Base-by-base conservation (phyloP, 176 grass and related monocot genomes). In the Cocos nucifera region DNA sequence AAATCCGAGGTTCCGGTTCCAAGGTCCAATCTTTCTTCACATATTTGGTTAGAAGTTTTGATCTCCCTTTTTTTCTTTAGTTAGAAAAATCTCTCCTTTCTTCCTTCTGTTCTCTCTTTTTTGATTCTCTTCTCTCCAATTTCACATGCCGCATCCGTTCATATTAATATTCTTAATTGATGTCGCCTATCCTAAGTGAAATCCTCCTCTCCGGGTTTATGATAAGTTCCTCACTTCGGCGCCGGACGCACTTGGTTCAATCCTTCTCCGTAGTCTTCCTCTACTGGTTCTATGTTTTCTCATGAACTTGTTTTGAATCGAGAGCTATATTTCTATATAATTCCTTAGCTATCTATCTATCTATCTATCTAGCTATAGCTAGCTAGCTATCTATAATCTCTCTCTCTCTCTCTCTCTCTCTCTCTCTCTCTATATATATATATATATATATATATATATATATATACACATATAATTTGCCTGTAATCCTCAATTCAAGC, bases 201-300 rank as follows among this genome's bases (percentile, higher is more conserved):
- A 88, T 98, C 81, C 88, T 93, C 16, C 94, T 93, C 73, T 98
- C 88, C 4, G 88, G 88, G 75, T 98, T 89, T 93, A 98, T 98
- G 81, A 93, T 98, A 67, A 98, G 86, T 79, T 98, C 88, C 79
- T 86, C 88, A 61, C 82, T 93, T 49, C 62, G 94, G 71, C 94
- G 94, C 22, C 81, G 94, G 50, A 81, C 94, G 0, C 94, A 92
- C 59, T 84, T 98, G 24, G 94, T 93, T 77, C 94, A 93, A 78
- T 98, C 94, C 25, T 98, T 98, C 85, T 98, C 94, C 10, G 94
- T 98, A 49, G 87, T 98, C 59, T 92, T 98, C 81, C 94, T 98
- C 51, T 98, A 98, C 94, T 98, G 94, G 94, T 98, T 98, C 71
- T 98, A 98, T 78, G 94, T 98, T 78, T 98, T 98, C 88, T 98